Evolutionary conservation across 768 basidiomycete species (phyloP).

Genomic region (Trametes maxima): DNA sequence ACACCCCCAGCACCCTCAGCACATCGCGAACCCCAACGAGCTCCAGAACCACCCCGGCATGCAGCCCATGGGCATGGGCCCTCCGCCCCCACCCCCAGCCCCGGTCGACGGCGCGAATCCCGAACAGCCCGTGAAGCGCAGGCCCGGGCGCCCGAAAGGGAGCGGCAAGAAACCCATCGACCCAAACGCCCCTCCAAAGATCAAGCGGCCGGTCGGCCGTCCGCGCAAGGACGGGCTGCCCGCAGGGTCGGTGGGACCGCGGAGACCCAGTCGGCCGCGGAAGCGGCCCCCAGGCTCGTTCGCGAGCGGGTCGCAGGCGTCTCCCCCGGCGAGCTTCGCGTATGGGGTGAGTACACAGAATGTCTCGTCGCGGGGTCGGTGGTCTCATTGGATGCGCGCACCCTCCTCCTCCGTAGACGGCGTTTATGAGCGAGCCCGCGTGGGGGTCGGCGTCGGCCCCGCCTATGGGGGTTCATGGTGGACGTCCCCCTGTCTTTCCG

Average conservation of each 20-base stretch:
- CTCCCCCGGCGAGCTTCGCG: slow-evolving; percentile 6
- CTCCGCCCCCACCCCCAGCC: slow-evolving; percentile 12
- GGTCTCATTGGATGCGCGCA: background rate
- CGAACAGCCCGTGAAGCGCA: slow-evolving; percentile 56
- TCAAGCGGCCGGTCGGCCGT: slow-evolving; percentile 78
- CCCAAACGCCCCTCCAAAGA: slow-evolving; percentile 47
- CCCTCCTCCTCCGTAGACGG: background rate
- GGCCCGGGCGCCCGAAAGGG: slow-evolving; percentile 77
- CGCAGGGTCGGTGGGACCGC: slow-evolving; percentile 63
- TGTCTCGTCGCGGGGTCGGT: background rate
- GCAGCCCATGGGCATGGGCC: slow-evolving; percentile 12
- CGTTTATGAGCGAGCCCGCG: slow-evolving; percentile 12
- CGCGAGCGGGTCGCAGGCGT: slow-evolving; percentile 23
- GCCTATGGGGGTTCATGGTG: slow-evolving; percentile 26
- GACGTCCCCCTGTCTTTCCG: slow-evolving; percentile 32
- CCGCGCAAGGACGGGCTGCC: slow-evolving; percentile 83
- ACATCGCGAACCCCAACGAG: slow-evolving; percentile 15
- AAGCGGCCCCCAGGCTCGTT: slow-evolving; percentile 41
- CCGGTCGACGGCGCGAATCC: slow-evolving; percentile 18
- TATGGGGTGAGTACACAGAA: slow-evolving; percentile 21
- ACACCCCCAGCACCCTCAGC: slow-evolving; percentile 10
- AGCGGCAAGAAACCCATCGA: slow-evolving; percentile 68
- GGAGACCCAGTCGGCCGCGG: slow-evolving; percentile 43
- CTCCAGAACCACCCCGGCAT: slow-evolving; percentile 10
- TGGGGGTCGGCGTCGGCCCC: slow-evolving; percentile 29